A percentile compares a stretch with the other conserved stretches of the same genome.
These are phyloP conservation scores for Zalaria obscura DNA, from an alignment of 2,329 filamentous ascomycete species.

Conservation along the genomic window DNA sequence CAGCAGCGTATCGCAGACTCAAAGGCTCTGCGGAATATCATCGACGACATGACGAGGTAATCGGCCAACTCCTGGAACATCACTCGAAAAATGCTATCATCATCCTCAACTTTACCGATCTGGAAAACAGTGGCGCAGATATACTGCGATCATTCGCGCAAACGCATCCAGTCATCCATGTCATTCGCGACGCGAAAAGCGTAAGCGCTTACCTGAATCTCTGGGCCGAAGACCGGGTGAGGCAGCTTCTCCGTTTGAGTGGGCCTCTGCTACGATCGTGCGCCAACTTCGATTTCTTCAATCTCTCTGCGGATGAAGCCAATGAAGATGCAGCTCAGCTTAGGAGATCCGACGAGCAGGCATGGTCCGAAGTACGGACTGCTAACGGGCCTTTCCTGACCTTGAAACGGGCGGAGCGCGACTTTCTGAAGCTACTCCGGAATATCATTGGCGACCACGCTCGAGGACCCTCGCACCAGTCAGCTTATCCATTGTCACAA, in stretches of 20 bases:
- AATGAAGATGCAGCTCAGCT: constrained; percentile 15
- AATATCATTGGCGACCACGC: constrained; percentile 41
- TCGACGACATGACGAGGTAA: constrained; percentile 45
- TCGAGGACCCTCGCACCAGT: constrained; percentile 42
- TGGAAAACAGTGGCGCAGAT: constrained; percentile 48
- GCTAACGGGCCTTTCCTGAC: constrained; percentile 44
- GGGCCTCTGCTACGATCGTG: constrained; percentile 48
- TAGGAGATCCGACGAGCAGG: not conserved
- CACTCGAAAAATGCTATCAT: constrained; percentile 51
- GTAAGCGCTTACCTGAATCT: constrained; percentile 47
- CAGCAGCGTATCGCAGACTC: constrained; percentile 47
- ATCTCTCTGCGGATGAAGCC: constrained; percentile 19
- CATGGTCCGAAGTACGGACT: constrained; percentile 17
- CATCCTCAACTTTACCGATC: constrained; percentile 54
- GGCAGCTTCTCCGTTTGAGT: constrained; percentile 43
- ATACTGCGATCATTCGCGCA: constrained; percentile 48
- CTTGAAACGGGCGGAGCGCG: constrained; percentile 52
- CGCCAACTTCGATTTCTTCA: constrained; percentile 66
- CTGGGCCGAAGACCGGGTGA: constrained; percentile 41
- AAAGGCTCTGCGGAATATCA: constrained; percentile 51
- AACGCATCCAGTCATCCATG: constrained; percentile 56
- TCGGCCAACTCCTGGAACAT: constrained; percentile 45
- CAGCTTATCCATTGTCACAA: constrained; percentile 50
- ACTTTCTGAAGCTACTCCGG: constrained; percentile 55
- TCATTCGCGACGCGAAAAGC: constrained; percentile 50